phyloP scores from a whole-genome alignment of 495 filamentous ascomycete genomes.

The Friedmanniomyces endolithicus region DNA sequence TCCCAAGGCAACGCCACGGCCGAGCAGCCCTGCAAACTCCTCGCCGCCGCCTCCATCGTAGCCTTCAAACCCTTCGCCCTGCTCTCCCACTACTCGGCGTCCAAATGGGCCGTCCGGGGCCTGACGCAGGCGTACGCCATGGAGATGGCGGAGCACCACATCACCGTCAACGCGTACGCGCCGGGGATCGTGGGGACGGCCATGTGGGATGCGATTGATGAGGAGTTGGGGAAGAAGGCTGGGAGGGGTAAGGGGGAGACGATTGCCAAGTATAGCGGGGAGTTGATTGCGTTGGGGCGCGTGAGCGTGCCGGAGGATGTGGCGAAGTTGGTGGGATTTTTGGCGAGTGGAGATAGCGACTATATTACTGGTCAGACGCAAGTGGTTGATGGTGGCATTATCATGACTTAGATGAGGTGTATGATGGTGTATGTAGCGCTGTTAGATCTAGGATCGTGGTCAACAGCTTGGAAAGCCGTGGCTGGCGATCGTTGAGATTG shows the following conservation, averaged over 20 bases:
- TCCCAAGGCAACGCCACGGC: slow-evolving; percentile 25
- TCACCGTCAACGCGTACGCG: slow-evolving; percentile 50
- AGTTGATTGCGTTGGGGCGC: slow-evolving; percentile 40
- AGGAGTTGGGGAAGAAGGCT: slow-evolving; percentile 35
- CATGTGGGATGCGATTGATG: slow-evolving; percentile 51
- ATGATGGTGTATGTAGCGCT: too few species aligned
- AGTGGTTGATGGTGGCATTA: slow-evolving; percentile 49
- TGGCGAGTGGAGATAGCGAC: slow-evolving; percentile 42
- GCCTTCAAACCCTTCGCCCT: slow-evolving; percentile 42
- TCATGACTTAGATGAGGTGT: slow-evolving; percentile 31
- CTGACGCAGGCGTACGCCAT: slow-evolving; percentile 46
- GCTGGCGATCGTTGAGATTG: too few species aligned
- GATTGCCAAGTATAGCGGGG: slow-evolving; percentile 34
- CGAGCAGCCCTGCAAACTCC: slow-evolving; percentile 36
- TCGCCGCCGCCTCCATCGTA: slow-evolving; percentile 39
- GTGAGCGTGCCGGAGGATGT: slow-evolving; percentile 47
- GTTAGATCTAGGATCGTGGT: too few species aligned
- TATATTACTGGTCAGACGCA: slow-evolving; percentile 53
- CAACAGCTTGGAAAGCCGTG: too few species aligned
- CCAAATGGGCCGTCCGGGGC: slow-evolving; percentile 49
- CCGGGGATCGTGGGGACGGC: slow-evolving; percentile 49
- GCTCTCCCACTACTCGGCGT: slow-evolving; percentile 44
- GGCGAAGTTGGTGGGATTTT: slow-evolving; percentile 42
- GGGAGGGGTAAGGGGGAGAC: slow-evolving; percentile 40
- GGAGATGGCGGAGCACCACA: slow-evolving; percentile 43